Evolutionary conservation across 1,139 yeast genomes (phyloP).

Genomic region (Hemisphaericaspora subhashii): DNA sequence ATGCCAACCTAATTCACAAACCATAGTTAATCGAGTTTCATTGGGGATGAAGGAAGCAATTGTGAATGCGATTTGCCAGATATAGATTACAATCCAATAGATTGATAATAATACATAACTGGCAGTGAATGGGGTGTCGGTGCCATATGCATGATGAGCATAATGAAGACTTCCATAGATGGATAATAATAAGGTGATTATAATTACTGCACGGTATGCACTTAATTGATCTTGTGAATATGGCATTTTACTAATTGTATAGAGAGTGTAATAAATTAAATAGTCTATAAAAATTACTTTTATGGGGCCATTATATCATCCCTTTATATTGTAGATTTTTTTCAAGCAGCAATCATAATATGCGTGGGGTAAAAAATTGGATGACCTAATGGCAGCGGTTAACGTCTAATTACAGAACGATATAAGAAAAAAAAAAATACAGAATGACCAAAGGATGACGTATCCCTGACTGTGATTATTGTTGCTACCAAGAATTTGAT

Average conservation of each 20-base stretch:
- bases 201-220: constrained; percentile 44
- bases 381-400: no score
- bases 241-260: constrained; percentile 11
- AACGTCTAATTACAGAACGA: no score
- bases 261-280: background rate
- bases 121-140: constrained; percentile 68
- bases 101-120: constrained; percentile 50
- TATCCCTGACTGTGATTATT: no score
- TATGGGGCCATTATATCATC: no score
- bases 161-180: constrained; percentile 53
- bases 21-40: constrained; percentile 26
- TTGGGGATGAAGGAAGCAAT: constrained; percentile 51
- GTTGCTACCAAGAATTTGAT: no score
- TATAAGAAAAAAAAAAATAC: no score
- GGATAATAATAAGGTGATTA: constrained; percentile 53
- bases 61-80: constrained; percentile 56
- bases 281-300: no score
- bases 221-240: constrained; percentile 12
- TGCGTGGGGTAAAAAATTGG: no score
- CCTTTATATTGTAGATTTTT: no score
- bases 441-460: no score
- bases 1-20: constrained; percentile 54
- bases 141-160: constrained; percentile 34
- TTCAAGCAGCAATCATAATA: no score
- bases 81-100: constrained; percentile 58